Base-by-base conservation (phyloP, 2,329 filamentous ascomycete genomes). In the Aspergillus awamori region DNA sequence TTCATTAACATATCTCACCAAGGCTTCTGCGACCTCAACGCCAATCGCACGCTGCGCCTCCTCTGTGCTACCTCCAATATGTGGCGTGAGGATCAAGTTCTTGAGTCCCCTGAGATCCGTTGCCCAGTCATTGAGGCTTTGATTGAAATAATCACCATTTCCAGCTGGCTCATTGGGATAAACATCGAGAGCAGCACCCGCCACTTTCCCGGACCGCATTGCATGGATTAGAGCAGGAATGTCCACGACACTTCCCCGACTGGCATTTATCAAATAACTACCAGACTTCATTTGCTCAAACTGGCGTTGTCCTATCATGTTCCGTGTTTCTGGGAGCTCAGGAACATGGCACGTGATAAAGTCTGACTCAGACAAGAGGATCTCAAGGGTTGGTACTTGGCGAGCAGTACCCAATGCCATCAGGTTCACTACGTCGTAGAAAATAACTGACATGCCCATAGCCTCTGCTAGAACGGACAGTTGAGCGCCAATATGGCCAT, bases 391-490 rank as follows among this genome's bases (percentile, higher is more conserved):
- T 5, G 89, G 82, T 41, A 98, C 90, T 76, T 98, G 95, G 68
- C 85, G 88, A 33, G 94, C 88, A 10, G 91, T 96, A 59, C 95
- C 95, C 75, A 99, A 81, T 48, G 91, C 90, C 95, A 99, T 99
- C 69, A 98, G 84, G 69, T 93, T 96, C 65, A 97, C 80, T 6
- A 97, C 88, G 77, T 99, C 95, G 78, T 96, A 98, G 83, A 97
- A 99, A 71, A 98, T 93, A 72, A 99, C 95, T 15, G 85, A 88
- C 94, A 99, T 97, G 53, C 95, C 95, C 93, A 99, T 97, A 24
- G 94, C 88, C 79, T 99, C 95, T 28, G 95, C 93, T 65, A 99
- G 83, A 45, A 99, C 95, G 0, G 93, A 98, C 65, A 99, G 82
- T 79, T 99, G 95, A 55, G 92, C 93, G 64, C 95, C 95, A 74